A percentile compares a stretch with the other conserved stretches of the same genome.
Evolutionary conservation across 345 rosid genomes (phyloP).

Genomic region (Turritis glabra): DNA sequence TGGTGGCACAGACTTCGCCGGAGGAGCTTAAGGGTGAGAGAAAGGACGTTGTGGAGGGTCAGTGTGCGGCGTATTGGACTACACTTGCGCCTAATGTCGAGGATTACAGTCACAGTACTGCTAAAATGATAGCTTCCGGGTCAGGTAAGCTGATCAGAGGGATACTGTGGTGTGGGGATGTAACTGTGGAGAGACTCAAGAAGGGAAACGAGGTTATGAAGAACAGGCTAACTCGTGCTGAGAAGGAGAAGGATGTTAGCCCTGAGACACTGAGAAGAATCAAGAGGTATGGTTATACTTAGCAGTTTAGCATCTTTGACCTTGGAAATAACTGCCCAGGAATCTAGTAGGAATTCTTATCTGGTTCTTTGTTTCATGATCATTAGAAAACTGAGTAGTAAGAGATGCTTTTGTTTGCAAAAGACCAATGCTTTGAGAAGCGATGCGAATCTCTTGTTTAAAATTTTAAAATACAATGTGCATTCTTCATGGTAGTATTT

Average conservation of each 20-base stretch:
- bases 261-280: constrained; percentile 66
- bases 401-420: constrained; percentile 1
- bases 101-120: constrained; percentile 64
- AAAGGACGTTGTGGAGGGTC: constrained; percentile 56
- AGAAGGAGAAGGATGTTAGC: constrained; percentile 52
- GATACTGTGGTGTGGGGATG: constrained; percentile 93
- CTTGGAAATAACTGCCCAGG: background rate
- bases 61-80: constrained; percentile 92
- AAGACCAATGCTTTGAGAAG: background rate
- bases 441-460: background rate
- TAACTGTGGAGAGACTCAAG: constrained; percentile 77
- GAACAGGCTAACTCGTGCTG: constrained; percentile 49
- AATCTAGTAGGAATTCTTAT: background rate
- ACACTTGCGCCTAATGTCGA: constrained; percentile 93
- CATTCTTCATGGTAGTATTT: background rate
- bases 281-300: constrained; percentile 57
- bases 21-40: constrained; percentile 54
- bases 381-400: background rate
- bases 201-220: constrained; percentile 75
- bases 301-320: background rate
- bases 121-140: constrained; percentile 82
- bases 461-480: background rate
- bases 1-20: constrained; percentile 50
- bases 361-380: constrained; percentile 1
- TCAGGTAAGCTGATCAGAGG: constrained; percentile 88